Percentiles rank a stretch among this genome's conserved stretches.
These are phyloP conservation scores for Sechiopsis laciniata DNA, from an alignment of 306 rosid genomes.

Conservation along the genomic window DNA sequence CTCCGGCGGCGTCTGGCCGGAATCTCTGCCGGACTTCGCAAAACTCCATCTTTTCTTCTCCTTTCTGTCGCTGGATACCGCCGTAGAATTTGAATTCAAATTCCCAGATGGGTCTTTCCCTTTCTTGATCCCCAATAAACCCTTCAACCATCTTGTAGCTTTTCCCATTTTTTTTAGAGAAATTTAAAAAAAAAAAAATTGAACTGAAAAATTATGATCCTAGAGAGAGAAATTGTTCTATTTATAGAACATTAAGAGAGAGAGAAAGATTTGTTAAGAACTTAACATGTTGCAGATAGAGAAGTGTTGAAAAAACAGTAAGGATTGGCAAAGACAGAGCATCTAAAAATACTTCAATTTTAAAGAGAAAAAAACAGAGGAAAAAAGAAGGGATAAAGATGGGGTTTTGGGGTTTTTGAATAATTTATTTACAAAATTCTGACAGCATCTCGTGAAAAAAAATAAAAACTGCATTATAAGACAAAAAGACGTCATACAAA, in stretches of 20 bases:
- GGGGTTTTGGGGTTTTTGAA: slow-evolving; percentile 18
- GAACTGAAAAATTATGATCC: neutral
- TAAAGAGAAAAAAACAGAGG: too few species aligned
- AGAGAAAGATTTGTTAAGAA: slow-evolving; percentile 39
- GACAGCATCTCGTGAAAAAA: slow-evolving; percentile 95
- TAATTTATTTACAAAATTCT: slow-evolving; percentile 29
- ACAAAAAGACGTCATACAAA: slow-evolving; percentile 56
- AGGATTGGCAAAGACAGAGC: slow-evolving; percentile 38
- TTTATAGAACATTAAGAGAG: too few species aligned
- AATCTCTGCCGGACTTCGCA: slow-evolving; percentile 49
- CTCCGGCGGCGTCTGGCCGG: slow-evolving; percentile 7
- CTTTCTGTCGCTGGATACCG: slow-evolving; percentile 30
- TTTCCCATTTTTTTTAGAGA: slow-evolving; percentile 32
- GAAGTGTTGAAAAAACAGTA: slow-evolving; percentile 37
- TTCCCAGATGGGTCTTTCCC: slow-evolving; percentile 43
- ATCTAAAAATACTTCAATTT: slow-evolving; percentile 13
- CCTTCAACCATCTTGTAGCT: slow-evolving; percentile 87
- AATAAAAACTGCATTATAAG: slow-evolving; percentile 78
- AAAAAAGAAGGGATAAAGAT: slow-evolving; percentile 28
- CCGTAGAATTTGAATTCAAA: slow-evolving; percentile 27
- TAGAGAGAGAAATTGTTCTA: slow-evolving; percentile 16
- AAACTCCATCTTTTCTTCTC: slow-evolving; percentile 90
- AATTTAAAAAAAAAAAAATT: neutral
- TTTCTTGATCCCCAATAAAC: slow-evolving; percentile 75
- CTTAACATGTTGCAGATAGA: slow-evolving; percentile 53